Conservation (phyloP, 169 alveolate species). For the Babesia bigemina region DNA sequence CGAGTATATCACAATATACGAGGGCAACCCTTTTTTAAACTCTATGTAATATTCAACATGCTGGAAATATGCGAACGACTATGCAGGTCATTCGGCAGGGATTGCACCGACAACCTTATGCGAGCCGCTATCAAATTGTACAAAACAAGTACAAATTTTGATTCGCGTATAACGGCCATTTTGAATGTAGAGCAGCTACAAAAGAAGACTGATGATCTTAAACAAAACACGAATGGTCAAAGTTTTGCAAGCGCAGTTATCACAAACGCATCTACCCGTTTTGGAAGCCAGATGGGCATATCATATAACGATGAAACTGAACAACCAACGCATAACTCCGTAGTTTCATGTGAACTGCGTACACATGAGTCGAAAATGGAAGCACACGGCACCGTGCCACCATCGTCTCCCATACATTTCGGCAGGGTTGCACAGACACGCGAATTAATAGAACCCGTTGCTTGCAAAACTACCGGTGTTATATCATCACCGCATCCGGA, state of each 20-base stretch:
- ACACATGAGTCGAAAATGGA: neutral
- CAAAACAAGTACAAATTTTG: conserved; percentile 27
- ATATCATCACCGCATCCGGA: too few species aligned
- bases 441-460: neutral
- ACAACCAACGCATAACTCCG: too few species aligned
- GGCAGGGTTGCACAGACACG: too few species aligned
- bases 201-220: too few species aligned
- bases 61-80: conserved; percentile 86
- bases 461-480: neutral
- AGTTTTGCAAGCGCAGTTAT: neutral
- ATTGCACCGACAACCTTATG: conserved; percentile 79
- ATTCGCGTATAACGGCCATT: neutral
- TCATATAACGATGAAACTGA: too few species aligned
- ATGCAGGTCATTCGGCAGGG: conserved; percentile 86
- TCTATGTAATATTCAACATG: conserved; percentile 88
- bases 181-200: neutral
- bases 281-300: too few species aligned
- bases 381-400: neutral
- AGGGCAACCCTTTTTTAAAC: conserved; percentile 87
- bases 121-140: conserved; percentile 60
- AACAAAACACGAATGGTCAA: too few species aligned
- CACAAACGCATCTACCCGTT: neutral
- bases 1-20: conserved; percentile 86
- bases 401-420: neutral
- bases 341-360: neutral